These are phyloP conservation scores for Fusarium sp. DNA, from an alignment of 2,329 filamentous ascomycete genomes.

Conservation along the genomic window DNA sequence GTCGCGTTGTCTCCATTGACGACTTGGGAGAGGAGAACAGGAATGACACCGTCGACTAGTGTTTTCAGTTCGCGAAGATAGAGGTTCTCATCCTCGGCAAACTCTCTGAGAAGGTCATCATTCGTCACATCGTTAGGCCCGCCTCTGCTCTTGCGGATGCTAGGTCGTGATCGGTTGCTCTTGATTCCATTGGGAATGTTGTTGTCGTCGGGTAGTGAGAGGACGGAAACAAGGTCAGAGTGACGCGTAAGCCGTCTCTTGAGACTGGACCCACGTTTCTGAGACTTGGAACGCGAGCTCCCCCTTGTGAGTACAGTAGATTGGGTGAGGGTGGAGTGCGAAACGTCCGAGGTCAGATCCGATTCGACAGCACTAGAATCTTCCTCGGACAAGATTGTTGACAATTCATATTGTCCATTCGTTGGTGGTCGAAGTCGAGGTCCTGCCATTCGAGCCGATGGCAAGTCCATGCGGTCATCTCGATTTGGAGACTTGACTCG, in stretches of 20 bases:
- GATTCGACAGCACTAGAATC: constrained; percentile 60
- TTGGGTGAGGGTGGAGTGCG: constrained; percentile 68
- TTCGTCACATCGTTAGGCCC: constrained; percentile 76
- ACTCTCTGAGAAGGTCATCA: constrained; percentile 81
- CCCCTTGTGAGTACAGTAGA: constrained; percentile 63
- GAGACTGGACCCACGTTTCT: constrained; percentile 65
- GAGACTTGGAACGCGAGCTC: constrained; percentile 54
- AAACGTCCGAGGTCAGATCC: constrained; percentile 64
- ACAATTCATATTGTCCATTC: constrained; percentile 66
- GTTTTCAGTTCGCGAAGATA: constrained; percentile 94
- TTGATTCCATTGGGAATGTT: constrained; percentile 69
- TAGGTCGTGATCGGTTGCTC: constrained; percentile 81
- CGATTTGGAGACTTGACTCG: not conserved
- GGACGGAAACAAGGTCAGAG: constrained; percentile 91
- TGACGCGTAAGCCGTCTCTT: constrained; percentile 89
- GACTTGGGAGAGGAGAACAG: constrained; percentile 88
- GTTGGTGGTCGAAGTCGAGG: constrained; percentile 62
- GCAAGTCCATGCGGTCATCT: constrained; percentile 34
- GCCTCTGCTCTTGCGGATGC: constrained; percentile 79
- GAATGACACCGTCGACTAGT: constrained; percentile 93
- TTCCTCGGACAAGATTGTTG: constrained; percentile 68
- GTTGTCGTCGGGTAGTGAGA: constrained; percentile 77
- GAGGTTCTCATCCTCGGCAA: constrained; percentile 84
- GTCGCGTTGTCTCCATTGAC: constrained; percentile 76
- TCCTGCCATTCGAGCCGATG: constrained; percentile 46